Evolutionary conservation across 805 yeast genomes (phyloP).

Genomic region (Saturnispora sanitii): DNA sequence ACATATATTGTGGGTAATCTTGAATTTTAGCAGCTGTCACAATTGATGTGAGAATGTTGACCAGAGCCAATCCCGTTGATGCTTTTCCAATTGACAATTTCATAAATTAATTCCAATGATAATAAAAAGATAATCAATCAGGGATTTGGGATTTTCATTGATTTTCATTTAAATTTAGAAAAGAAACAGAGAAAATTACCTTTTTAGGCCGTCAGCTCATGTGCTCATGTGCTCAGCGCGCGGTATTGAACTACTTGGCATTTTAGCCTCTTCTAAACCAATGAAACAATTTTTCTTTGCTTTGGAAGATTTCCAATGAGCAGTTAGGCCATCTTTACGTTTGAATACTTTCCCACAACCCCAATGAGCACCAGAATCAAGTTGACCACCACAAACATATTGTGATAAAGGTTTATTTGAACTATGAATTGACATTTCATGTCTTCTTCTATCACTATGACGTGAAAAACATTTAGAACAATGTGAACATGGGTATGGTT

Average conservation of each 20-base stretch:
- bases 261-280: slow-evolving; percentile 9
- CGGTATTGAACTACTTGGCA: neutral
- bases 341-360: slow-evolving; percentile 29
- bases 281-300: slow-evolving; percentile 27
- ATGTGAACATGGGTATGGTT: slow-evolving; percentile 25
- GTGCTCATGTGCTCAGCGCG: neutral
- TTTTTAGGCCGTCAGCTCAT: neutral
- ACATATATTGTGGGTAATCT: slow-evolving; percentile 21
- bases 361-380: slow-evolving; percentile 24
- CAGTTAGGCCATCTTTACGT: slow-evolving; percentile 28
- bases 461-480: slow-evolving; percentile 27
- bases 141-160: neutral
- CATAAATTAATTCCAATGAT: no score
- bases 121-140: no score
- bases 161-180: neutral
- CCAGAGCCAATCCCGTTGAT: neutral
- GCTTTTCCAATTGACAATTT: neutral
- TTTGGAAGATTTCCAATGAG: slow-evolving; percentile 29
- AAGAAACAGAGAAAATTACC: neutral
- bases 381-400: slow-evolving; percentile 24
- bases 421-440: no score
- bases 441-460: slow-evolving; percentile 27
- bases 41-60: neutral
- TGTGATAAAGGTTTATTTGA: slow-evolving; percentile 20
- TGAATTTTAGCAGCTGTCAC: slow-evolving; percentile 15